These are phyloP conservation scores for Cystobasidium slooffiae DNA, from an alignment of 1,284 basidiomycete genomes.

Conservation along the genomic window DNA sequence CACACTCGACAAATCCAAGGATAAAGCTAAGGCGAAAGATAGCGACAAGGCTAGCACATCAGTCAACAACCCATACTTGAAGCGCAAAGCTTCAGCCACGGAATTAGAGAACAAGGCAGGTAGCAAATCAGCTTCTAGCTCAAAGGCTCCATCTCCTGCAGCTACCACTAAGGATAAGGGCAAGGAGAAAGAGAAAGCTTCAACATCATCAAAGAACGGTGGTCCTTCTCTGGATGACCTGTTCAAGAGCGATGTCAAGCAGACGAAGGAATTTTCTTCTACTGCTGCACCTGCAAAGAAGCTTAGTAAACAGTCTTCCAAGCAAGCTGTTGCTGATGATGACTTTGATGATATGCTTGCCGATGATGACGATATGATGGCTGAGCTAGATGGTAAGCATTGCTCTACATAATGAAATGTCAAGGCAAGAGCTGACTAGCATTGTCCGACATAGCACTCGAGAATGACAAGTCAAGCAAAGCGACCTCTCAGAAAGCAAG, in stretches of 20 bases:
- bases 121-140: constrained; percentile 6
- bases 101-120: background rate
- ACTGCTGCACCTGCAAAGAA: constrained; percentile 2
- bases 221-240: constrained; percentile 29
- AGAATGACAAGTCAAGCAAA: background rate
- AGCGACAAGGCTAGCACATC: background rate
- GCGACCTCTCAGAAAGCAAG: background rate
- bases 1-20: constrained; percentile 1
- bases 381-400: constrained; percentile 35
- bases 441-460: background rate
- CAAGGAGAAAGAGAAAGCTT: constrained; percentile 21
- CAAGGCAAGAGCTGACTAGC: background rate
- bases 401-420: background rate
- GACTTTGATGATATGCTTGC: constrained; percentile 36
- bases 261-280: background rate
- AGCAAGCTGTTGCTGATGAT: constrained; percentile 5
- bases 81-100: constrained; percentile 35
- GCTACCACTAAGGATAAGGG: constrained; percentile 5
- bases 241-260: constrained; percentile 8
- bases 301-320: constrained; percentile 3
- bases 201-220: background rate
- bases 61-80: constrained; percentile 25
- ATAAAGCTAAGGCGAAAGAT: background rate
- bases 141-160: constrained; percentile 9
- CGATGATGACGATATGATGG: constrained; percentile 43